Evolutionary conservation across 108 stramenopile genomes (phyloP).

Genomic region (Mediolabrus comicus): DNA sequence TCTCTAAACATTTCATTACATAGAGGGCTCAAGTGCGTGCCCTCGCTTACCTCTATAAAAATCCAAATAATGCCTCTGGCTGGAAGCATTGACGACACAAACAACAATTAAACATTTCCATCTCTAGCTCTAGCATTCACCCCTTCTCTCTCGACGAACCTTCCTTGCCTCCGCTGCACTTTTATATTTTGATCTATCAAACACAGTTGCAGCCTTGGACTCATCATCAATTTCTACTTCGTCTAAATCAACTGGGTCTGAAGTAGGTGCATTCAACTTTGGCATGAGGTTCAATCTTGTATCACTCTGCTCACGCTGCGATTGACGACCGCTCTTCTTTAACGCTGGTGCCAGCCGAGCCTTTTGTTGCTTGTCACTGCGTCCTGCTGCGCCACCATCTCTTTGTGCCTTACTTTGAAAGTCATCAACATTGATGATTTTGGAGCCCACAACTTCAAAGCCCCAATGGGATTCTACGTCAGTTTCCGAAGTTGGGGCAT

Average conservation of each 20-base stretch:
- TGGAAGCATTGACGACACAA: no score
- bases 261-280: conserved; percentile 9
- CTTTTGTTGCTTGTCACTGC: not conserved
- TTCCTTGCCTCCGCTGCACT: conserved; percentile 38
- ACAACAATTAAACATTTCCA: no score
- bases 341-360: not conserved
- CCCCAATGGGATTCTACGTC: conserved; percentile 26
- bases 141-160: conserved; percentile 31
- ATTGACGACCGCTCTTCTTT: not conserved
- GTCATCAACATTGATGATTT: conserved; percentile 1
- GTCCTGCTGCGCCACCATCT: not conserved
- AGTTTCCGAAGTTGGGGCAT: conserved; percentile 19
- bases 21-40: no score
- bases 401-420: not conserved
- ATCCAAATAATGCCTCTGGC: no score
- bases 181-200: conserved; percentile 38
- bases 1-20: no score
- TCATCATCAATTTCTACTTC: conserved; percentile 30
- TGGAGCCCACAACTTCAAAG: conserved; percentile 6
- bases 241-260: conserved; percentile 15
- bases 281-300: conserved; percentile 14
- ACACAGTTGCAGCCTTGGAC: conserved; percentile 9
- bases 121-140: conserved; percentile 40
- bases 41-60: no score
- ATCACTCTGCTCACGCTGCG: conserved; percentile 10